Evolutionary conservation across 148 eudicot genomes (phyloP).

Genomic region (Diospyros lotus): DNA sequence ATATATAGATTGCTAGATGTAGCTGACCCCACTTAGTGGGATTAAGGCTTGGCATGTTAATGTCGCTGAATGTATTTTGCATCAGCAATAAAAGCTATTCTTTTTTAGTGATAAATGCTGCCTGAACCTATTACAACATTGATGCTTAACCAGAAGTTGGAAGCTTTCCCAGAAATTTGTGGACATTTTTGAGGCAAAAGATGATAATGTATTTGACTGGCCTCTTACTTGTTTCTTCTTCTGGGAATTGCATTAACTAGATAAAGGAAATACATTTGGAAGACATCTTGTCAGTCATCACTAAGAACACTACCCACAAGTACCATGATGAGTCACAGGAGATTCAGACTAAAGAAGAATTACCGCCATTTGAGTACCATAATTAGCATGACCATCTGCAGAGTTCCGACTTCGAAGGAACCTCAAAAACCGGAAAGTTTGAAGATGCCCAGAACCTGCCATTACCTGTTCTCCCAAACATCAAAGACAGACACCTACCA

Average conservation of each 20-base stretch:
- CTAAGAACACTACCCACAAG: neutral
- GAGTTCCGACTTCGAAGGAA: slow-evolving; percentile 76
- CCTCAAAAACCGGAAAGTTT: slow-evolving; percentile 74
- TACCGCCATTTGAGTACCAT: slow-evolving; percentile 90
- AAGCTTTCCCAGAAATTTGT: neutral
- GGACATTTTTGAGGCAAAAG: neutral
- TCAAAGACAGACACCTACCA: slow-evolving; percentile 11
- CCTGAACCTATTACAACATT: neutral
- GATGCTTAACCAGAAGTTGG: neutral
- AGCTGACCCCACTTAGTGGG: too few relatives aligned
- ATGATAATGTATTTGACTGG: neutral
- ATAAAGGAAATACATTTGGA: too few relatives aligned
- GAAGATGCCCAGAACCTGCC: slow-evolving; percentile 97
- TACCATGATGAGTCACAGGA: neutral
- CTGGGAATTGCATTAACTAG: neutral
- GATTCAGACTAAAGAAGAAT: slow-evolving; percentile 16
- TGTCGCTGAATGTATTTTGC: neutral
- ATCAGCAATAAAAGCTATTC: neutral
- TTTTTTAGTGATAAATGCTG: neutral
- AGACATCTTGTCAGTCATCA: neutral
- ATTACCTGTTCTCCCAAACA: slow-evolving; percentile 64
- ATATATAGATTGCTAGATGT: too few relatives aligned
- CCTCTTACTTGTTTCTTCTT: neutral
- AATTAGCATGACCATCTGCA: slow-evolving; percentile 76
- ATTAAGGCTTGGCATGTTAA: too few relatives aligned